A percentile compares a stretch with the other conserved stretches of the same genome.
Evolutionary conservation across 257 asterid species (phyloP).

Genomic region (Capsicum baccatum): DNA sequence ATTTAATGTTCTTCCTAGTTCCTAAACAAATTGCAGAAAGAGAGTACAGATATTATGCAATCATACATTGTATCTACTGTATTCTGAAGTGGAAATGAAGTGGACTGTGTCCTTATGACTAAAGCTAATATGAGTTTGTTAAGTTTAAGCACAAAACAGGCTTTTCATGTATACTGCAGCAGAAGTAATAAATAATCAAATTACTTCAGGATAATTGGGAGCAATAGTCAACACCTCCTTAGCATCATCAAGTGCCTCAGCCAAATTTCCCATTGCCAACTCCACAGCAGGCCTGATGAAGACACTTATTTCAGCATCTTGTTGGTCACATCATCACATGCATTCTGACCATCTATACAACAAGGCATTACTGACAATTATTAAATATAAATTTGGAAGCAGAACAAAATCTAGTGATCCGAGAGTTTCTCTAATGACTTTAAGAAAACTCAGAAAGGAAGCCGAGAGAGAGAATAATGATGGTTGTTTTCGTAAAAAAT

Average conservation of each 20-base stretch:
- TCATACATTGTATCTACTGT: not conserved
- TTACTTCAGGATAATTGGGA: constrained; percentile 67
- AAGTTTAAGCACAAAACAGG: not conserved
- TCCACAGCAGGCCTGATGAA: constrained; percentile 65
- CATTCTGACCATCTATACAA: constrained; percentile 23
- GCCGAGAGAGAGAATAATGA: not conserved
- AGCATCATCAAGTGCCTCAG: constrained; percentile 81
- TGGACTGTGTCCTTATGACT: not conserved
- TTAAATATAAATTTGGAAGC: not conserved
- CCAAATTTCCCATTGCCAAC: constrained; percentile 62
- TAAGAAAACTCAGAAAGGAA: not conserved
- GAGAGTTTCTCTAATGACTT: not conserved
- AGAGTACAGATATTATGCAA: not conserved
- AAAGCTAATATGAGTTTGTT: not conserved
- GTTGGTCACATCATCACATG: not conserved
- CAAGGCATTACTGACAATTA: not conserved
- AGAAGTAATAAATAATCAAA: constrained; percentile 20
- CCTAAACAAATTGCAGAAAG: not conserved
- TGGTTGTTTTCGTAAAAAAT: not conserved
- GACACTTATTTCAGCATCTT: constrained; percentile 30
- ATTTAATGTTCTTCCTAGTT: not conserved
- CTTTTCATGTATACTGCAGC: not conserved
- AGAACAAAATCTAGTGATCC: constrained; percentile 6
- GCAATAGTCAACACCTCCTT: constrained; percentile 65
- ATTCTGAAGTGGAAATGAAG: not conserved